Percentiles rank a stretch among this genome's conserved stretches.
Conservation (phyloP, 805 yeast species). For the Babjeviella inositovora region DNA sequence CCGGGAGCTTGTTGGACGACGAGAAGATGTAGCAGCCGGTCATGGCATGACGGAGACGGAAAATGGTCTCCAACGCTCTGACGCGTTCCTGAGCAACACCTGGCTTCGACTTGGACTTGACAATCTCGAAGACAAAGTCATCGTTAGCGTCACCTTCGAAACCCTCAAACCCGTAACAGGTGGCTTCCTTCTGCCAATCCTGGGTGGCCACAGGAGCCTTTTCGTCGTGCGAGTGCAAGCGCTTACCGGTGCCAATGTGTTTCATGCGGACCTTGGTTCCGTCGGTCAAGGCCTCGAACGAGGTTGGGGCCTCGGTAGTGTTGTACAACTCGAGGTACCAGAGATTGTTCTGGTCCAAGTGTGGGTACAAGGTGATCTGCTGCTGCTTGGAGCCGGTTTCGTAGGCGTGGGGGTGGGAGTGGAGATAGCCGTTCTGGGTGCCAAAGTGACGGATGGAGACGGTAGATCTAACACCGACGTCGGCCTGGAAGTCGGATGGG, state of each 20-base stretch:
- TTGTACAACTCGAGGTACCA: constrained; percentile 61
- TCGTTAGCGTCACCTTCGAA: constrained; percentile 77
- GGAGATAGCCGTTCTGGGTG: constrained; percentile 70
- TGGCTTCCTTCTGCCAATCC: constrained; percentile 78
- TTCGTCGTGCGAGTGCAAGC: constrained; percentile 75
- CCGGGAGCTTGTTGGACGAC: constrained; percentile 60
- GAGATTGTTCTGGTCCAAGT: constrained; percentile 56
- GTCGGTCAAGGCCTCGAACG: constrained; percentile 46
- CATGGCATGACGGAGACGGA: constrained; percentile 68
- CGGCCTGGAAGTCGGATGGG: constrained; percentile 40
- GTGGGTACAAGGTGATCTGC: constrained; percentile 70
- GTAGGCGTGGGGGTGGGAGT: constrained; percentile 59
- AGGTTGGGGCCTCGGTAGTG: constrained; percentile 33
- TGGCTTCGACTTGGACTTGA: constrained; percentile 27
- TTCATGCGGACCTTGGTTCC: constrained; percentile 57
- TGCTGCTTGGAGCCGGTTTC: constrained; percentile 77
- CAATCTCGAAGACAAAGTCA: constrained; percentile 67
- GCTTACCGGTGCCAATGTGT: constrained; percentile 39
- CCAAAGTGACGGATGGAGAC: constrained; percentile 53
- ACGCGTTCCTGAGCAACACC: constrained; percentile 38
- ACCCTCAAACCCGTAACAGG: constrained; percentile 63
- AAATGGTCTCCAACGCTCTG: constrained; percentile 52
- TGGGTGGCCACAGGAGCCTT: constrained; percentile 61
- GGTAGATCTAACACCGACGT: constrained; percentile 59
- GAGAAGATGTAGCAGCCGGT: constrained; percentile 66